Evolutionary conservation across 169 alveolate genomes (phyloP).

Genomic region (Plasmodium gallinaceum): DNA sequence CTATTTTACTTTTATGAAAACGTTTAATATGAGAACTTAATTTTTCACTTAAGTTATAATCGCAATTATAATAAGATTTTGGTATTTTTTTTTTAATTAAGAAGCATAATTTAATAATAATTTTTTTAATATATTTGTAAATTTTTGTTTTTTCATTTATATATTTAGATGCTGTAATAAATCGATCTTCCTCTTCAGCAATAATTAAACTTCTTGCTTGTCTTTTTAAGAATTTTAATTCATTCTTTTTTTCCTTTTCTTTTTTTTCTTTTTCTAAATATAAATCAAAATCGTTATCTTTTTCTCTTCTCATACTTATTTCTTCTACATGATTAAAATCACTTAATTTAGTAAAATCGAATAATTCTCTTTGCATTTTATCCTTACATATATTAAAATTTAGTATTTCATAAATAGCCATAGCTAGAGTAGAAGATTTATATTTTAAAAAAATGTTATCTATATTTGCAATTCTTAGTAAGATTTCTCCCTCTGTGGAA

Average conservation of each 20-base stretch:
- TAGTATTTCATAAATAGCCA: constrained; percentile 74
- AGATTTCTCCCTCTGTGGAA: constrained; percentile 64
- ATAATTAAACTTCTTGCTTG: constrained; percentile 62
- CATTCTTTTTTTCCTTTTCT: constrained; percentile 51
- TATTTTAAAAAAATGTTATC: constrained; percentile 66
- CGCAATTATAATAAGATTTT: constrained; percentile 34
- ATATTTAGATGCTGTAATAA: constrained; percentile 56
- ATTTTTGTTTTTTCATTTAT: constrained; percentile 38
- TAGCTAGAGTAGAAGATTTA: constrained; percentile 63
- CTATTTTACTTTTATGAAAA: constrained; percentile 31
- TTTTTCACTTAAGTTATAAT: constrained; percentile 15
- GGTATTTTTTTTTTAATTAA: constrained; percentile 40
- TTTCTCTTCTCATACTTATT: background rate
- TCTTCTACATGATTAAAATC: background rate
- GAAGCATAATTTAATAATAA: constrained; percentile 26
- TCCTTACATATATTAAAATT: constrained; percentile 71
- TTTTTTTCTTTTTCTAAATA: constrained; percentile 18
- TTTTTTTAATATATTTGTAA: constrained; percentile 17
- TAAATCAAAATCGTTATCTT: background rate
- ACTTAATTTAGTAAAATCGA: constrained; percentile 2
- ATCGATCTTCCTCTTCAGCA: constrained; percentile 77
- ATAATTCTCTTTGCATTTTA: constrained; percentile 63
- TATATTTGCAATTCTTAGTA: constrained; percentile 62
- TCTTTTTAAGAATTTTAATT: constrained; percentile 37
- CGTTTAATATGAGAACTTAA: constrained; percentile 6